Evolutionary conservation across 306 rosid species (phyloP).

Genomic region (Cucurbita ficifolia): DNA sequence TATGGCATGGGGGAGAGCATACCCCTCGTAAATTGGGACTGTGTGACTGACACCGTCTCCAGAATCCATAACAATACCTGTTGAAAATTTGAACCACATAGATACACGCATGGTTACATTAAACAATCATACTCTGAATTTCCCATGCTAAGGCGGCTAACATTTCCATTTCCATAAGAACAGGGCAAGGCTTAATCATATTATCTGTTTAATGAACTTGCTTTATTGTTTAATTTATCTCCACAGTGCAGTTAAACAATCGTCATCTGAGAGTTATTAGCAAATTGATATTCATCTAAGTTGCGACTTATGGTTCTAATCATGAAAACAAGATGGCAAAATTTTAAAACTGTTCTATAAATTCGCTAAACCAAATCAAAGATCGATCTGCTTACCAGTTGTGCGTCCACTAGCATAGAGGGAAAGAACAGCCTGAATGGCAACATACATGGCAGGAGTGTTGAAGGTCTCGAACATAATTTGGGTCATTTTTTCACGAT

Average conservation of each 20-base stretch:
- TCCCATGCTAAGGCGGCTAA: background rate
- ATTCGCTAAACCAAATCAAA: background rate
- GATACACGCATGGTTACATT: background rate
- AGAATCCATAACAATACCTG: slow-evolving; percentile 77
- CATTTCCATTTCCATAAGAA: background rate
- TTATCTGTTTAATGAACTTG: background rate
- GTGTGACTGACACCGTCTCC: slow-evolving; percentile 91
- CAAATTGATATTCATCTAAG: background rate
- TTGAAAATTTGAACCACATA: background rate
- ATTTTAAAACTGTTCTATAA: too few relatives aligned
- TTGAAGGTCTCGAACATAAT: slow-evolving; percentile 87
- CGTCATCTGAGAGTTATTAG: background rate
- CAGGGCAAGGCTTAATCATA: background rate
- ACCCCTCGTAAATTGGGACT: slow-evolving; percentile 70
- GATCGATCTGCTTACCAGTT: slow-evolving; percentile 40
- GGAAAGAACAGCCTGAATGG: slow-evolving; percentile 84
- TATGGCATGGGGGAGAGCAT: slow-evolving; percentile 77
- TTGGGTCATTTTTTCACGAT: slow-evolving; percentile 87
- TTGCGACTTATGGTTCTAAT: background rate
- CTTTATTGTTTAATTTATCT: background rate
- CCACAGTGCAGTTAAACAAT: background rate
- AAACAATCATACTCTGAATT: background rate
- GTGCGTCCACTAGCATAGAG: slow-evolving; percentile 90
- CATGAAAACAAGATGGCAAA: background rate
- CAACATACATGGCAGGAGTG: slow-evolving; percentile 86